Conservation (phyloP, 371 early-diverging fungal species). For the Haplosporangium sp. region DNA sequence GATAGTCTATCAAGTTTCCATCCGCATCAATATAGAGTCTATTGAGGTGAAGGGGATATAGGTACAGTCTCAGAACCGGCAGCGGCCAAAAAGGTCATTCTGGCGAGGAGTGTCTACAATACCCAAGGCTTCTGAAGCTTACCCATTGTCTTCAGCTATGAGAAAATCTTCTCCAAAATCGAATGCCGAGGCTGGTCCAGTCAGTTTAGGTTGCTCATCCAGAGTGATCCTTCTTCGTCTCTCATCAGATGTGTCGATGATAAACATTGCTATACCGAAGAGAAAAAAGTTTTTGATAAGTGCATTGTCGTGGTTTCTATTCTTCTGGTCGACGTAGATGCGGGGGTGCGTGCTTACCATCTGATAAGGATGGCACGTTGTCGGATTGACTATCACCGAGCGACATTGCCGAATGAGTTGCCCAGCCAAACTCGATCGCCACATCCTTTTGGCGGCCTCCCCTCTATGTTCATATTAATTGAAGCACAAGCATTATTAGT, state of each 20-base stretch:
- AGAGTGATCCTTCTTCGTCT: constrained; percentile 40
- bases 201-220: constrained; percentile 12
- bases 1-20: constrained; percentile 33
- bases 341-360: too few species aligned
- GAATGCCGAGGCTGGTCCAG: background rate
- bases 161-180: constrained; percentile 25
- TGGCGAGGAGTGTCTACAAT: background rate
- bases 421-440: too few species aligned
- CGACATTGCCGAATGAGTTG: too few species aligned
- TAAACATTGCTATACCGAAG: background rate
- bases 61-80: background rate
- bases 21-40: constrained; percentile 47
- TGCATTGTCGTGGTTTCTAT: background rate
- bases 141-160: constrained; percentile 34
- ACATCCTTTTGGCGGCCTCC: too few species aligned
- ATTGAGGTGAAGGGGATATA: background rate
- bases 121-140: background rate
- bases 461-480: too few species aligned
- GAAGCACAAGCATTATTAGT: too few species aligned
- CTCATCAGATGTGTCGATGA: constrained; percentile 2
- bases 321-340: too few species aligned
- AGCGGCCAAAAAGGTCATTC: background rate
- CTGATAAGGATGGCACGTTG: too few species aligned
- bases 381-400: too few species aligned
- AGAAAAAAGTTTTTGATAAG: background rate